phyloP scores from a whole-genome alignment of 306 rosid species.

The Quercus suber region DNA sequence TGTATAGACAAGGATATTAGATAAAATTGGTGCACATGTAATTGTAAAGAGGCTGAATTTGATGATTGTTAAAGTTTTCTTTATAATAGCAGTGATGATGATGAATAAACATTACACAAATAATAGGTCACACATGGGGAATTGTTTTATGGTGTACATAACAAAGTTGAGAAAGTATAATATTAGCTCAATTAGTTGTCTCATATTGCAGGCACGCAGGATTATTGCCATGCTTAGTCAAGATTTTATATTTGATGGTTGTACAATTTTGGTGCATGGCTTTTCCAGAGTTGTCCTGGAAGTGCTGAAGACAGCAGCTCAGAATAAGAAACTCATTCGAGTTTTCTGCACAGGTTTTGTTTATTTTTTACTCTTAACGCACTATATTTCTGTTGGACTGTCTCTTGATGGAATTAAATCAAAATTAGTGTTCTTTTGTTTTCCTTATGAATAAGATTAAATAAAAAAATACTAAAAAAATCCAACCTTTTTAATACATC shows the following conservation, averaged over 20 bases:
- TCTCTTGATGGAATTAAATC: too few relatives aligned
- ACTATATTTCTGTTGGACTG: background rate
- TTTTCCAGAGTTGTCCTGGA: conserved; percentile 88
- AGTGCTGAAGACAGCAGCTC: conserved; percentile 76
- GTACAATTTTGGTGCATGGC: conserved; percentile 94
- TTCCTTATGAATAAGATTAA: too few relatives aligned
- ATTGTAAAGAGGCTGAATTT: too few relatives aligned
- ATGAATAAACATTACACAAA: too few relatives aligned
- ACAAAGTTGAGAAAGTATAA: too few relatives aligned
- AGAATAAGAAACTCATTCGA: conserved; percentile 71
- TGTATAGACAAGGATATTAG: background rate
- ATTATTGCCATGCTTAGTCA: conserved; percentile 88
- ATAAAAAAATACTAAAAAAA: too few relatives aligned
- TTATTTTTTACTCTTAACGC: background rate
- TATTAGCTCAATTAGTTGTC: background rate
- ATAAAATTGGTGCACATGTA: background rate
- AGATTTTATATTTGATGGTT: conserved; percentile 88
- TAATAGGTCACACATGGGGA: too few relatives aligned
- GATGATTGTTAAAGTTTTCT: too few relatives aligned
- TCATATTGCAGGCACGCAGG: conserved; percentile 71
- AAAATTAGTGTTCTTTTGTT: too few relatives aligned
- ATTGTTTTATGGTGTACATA: too few relatives aligned
- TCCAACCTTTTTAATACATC: too few relatives aligned
- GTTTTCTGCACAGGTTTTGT: conserved; percentile 86
- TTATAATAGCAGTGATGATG: too few relatives aligned